Evolutionary conservation across 164 flowering plant species (phyloP).

Genomic region (Paratinospora sagittata): DNA sequence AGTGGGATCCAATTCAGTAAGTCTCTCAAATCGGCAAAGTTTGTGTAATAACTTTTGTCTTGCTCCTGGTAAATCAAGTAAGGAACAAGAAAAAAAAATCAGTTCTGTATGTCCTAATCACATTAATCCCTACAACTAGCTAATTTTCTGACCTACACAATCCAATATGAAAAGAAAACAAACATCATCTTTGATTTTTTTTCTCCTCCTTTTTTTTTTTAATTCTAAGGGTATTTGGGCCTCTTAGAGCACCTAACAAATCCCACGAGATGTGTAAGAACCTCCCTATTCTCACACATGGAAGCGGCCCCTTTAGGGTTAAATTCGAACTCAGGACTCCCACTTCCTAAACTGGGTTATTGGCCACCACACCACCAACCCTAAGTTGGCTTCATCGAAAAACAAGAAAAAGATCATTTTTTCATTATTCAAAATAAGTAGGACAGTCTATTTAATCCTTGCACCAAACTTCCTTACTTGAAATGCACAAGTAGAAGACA

Average conservation of each 20-base stretch:
- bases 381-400: neutral
- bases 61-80: constrained; percentile 43
- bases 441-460: neutral
- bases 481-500: neutral
- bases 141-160: no score
- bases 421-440: neutral
- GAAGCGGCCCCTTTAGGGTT: no score
- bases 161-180: no score
- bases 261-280: no score
- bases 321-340: no score
- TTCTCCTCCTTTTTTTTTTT: neutral
- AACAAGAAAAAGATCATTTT: neutral
- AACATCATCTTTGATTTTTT: no score
- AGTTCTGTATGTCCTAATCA: neutral
- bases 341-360: no score
- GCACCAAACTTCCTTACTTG: neutral
- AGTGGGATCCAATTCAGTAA: constrained; percentile 65
- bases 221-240: no score
- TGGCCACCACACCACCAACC: neutral
- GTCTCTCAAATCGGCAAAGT: constrained; percentile 63
- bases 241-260: no score
- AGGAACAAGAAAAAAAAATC: neutral
- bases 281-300: no score
- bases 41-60: constrained; percentile 56
- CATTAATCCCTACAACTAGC: neutral